Evolutionary conservation across 371 early-diverging fungal genomes (phyloP).

Genomic region (Mucor sp.): DNA sequence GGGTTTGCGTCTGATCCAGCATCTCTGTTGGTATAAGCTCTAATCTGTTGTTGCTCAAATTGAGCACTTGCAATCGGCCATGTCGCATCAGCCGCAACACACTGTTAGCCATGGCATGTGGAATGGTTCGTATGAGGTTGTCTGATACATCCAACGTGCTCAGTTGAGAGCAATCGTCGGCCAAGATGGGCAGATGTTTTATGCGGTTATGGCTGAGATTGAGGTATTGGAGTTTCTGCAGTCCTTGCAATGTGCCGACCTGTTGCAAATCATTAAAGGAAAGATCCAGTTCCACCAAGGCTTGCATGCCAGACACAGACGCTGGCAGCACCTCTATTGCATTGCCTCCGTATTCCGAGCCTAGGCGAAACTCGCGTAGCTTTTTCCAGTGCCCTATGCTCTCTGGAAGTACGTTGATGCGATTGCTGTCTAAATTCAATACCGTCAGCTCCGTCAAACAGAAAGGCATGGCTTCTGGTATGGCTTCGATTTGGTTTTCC

Average conservation of each 20-base stretch:
- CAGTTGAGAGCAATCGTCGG: constrained; percentile 7
- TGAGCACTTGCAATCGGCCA: constrained; percentile 48
- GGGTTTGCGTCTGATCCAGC: constrained; percentile 46
- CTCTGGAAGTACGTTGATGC: constrained; percentile 46
- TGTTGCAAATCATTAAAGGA: constrained; percentile 52
- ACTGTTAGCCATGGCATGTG: constrained; percentile 50
- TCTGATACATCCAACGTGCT: constrained; percentile 49
- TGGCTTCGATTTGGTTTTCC: constrained; percentile 48
- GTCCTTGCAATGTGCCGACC: constrained; percentile 33
- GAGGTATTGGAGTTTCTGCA: constrained; percentile 29
- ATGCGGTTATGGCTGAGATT: constrained; percentile 55
- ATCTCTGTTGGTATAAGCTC: constrained; percentile 60
- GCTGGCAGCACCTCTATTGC: constrained; percentile 45
- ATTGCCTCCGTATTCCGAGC: constrained; percentile 64
- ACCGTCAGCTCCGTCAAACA: constrained; percentile 41
- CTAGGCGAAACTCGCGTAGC: constrained; percentile 55
- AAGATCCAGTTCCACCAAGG: constrained; percentile 51
- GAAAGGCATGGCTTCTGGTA: constrained; percentile 47
- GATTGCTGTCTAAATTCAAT: constrained; percentile 51
- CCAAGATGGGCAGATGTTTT: constrained; percentile 37
- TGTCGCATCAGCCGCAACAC: constrained; percentile 24
- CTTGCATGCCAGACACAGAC: constrained; percentile 41
- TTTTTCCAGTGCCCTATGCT: constrained; percentile 42
- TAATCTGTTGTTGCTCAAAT: constrained; percentile 58
- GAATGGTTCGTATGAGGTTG: constrained; percentile 44